Base-by-base conservation (phyloP, 2,329 filamentous ascomycete genomes). In the Exophiala dermatitidis region DNA sequence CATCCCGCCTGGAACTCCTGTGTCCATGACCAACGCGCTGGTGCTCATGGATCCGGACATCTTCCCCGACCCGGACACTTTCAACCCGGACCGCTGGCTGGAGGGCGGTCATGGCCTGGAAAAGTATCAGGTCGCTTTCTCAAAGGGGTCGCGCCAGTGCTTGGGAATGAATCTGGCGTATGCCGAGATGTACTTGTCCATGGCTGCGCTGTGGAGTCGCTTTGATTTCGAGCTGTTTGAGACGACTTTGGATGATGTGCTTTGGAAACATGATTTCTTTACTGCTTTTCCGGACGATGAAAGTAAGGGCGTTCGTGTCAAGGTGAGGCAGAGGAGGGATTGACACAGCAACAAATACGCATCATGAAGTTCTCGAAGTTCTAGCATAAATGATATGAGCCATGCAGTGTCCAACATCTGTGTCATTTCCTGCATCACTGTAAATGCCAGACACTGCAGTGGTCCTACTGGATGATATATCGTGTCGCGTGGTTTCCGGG, bases 111-210 rank as follows among this genome's bases (percentile, higher is more conserved):
- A 32, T 9, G 46, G 33, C 8, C 52, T 56, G 5, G 61, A 71
- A 3, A 63, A 69, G 30, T 72, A 69, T 46, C 53, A 72, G 31
- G 64, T 73, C 5, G 56, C 68, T 0, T 74, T 74, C 50, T 65
- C 64, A 34, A 67, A 65, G 36, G 74, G 75, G 0, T 70, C 67
- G 2, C 63, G 75, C 12, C 70, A 71, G 62, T 78, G 75, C 53
- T 65, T 73, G 5, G 75, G 75, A 6, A 45, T 12, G 6, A 55
- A 48, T 29, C 33, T 55, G n/a, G 68, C 68, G 1, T 62, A 63
- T 29, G 63, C 67, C 1, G 67, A 69, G 52, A 58, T 70, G 12
- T 65, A 65, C 36, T 47, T 70, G n/a, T 60, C 60, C 3, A 50
- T 69, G 8, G 62, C 67, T 6, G 58, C 60, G 0, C 46, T 70